phyloP scores from a whole-genome alignment of 768 basidiomycete species.

The Lactarius evosmus region DNA sequence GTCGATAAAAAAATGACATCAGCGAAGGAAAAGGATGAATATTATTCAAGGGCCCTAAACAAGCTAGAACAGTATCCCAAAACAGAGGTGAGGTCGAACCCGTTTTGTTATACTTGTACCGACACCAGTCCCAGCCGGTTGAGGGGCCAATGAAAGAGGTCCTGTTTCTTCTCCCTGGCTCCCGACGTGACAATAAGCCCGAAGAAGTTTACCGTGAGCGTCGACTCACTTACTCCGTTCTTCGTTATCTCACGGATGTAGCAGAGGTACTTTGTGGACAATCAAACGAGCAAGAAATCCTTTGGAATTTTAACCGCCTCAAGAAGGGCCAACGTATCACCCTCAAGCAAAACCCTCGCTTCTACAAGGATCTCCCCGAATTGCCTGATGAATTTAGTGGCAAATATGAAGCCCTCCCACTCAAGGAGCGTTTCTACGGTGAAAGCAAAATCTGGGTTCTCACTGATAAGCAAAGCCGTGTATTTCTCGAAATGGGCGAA shows the following conservation, averaged over 20 bases:
- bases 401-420: not conserved
- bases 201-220: slow-evolving; percentile 2
- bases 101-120: not conserved
- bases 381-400: not conserved
- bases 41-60: not conserved
- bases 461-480: slow-evolving; percentile 3
- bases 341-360: slow-evolving; percentile 19
- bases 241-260: not conserved
- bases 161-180: slow-evolving; percentile 5
- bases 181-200: not conserved
- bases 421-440: not conserved
- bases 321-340: slow-evolving; percentile 5
- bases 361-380: not conserved
- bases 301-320: slow-evolving; percentile 22
- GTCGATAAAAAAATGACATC: not conserved
- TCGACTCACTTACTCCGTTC: not conserved
- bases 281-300: slow-evolving; percentile 13
- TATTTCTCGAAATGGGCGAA: slow-evolving; percentile 11
- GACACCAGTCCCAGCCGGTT: not conserved
- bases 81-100: not conserved
- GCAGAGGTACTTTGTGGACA: slow-evolving; percentile 13
- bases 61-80: not conserved
- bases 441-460: slow-evolving; percentile 9
- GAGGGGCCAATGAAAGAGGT: slow-evolving; percentile 1
- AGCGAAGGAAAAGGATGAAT: not conserved